A percentile compares a stretch with the other conserved stretches of the same genome.
These are phyloP conservation scores for Pythium apleroticum DNA, from an alignment of 352 stramenopile species.

Conservation along the genomic window DNA sequence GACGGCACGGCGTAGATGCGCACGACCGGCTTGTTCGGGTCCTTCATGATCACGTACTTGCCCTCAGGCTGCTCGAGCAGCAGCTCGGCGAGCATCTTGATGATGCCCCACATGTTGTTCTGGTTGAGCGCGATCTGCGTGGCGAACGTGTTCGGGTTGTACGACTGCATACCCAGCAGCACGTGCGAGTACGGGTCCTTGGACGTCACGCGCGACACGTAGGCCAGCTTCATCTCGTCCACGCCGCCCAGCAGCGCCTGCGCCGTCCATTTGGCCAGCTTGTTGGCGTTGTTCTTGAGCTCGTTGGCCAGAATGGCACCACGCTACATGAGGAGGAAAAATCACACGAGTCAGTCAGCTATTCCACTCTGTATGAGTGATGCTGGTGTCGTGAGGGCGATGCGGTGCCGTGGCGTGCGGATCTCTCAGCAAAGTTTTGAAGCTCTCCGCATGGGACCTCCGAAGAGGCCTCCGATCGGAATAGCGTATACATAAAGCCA, in stretches of 20 bases:
- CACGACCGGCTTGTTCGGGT: slow-evolving; percentile 97
- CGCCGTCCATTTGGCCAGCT: slow-evolving; percentile 98
- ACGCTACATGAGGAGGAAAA: slow-evolving; percentile 63
- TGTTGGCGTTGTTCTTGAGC: slow-evolving; percentile 99
- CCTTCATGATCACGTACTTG: slow-evolving; percentile 98
- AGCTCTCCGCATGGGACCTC: slow-evolving; percentile 33
- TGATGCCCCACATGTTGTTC: slow-evolving; percentile 98
- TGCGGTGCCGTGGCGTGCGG: not conserved
- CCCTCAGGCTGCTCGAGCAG: slow-evolving; percentile 94
- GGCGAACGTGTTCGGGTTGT: slow-evolving; percentile 96
- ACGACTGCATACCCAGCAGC: slow-evolving; percentile 96
- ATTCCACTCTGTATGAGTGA: not conserved
- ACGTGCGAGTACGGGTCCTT: slow-evolving; percentile 96
- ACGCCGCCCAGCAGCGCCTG: slow-evolving; percentile 95
- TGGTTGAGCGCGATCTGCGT: slow-evolving; percentile 97
- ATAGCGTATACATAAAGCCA: slow-evolving; percentile 56
- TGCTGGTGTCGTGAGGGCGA: not conserved
- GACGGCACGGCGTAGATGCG: slow-evolving; percentile 95
- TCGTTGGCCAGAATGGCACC: slow-evolving; percentile 97
- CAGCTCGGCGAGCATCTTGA: slow-evolving; percentile 94
- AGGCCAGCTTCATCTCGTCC: slow-evolving; percentile 98
- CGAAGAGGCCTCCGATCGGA: slow-evolving; percentile 27
- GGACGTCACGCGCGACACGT: slow-evolving; percentile 92
- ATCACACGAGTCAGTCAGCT: slow-evolving; percentile 14
- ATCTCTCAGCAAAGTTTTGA: slow-evolving; percentile 35